These are phyloP conservation scores for Cupressus sempervirens DNA, from an alignment of 75 land plant species.

Conservation along the genomic window DNA sequence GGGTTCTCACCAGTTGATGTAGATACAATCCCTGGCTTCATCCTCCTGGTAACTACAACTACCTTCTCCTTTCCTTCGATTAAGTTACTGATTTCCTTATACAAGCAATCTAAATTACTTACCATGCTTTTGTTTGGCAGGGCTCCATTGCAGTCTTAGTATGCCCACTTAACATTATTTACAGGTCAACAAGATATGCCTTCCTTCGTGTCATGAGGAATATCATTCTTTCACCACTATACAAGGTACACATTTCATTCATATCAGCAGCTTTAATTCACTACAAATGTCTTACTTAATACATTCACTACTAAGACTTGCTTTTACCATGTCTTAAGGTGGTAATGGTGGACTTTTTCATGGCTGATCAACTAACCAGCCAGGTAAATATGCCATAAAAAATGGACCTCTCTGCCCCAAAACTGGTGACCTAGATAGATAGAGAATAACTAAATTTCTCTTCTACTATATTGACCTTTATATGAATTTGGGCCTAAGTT, in stretches of 20 bases:
- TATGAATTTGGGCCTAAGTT: neutral
- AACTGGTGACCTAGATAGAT: neutral
- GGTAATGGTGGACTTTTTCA: conserved; percentile 93
- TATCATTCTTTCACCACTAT: conserved; percentile 78
- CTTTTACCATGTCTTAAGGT: conserved; percentile 42
- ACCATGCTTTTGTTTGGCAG: conserved; percentile 30
- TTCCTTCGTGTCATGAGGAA: conserved; percentile 66
- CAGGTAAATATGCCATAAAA: conserved; percentile 45
- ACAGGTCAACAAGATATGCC: conserved; percentile 68
- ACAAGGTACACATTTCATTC: conserved; percentile 53
- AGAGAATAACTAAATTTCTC: neutral
- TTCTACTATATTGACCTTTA: neutral
- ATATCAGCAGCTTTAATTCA: neutral
- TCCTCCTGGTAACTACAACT: conserved; percentile 45
- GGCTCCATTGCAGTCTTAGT: conserved; percentile 53
- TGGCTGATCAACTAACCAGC: conserved; percentile 97
- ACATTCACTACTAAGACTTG: neutral
- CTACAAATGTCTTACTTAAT: neutral
- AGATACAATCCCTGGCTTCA: conserved; percentile 65
- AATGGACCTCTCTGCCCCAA: neutral
- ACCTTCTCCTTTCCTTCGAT: neutral
- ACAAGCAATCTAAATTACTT: neutral
- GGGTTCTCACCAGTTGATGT: conserved; percentile 34
- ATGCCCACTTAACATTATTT: conserved; percentile 76
- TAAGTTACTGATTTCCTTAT: neutral